Evolutionary conservation across 2,329 filamentous ascomycete genomes (phyloP), one percentile per base, ranked within the genome.

Genomic region (Chrysosporium queenslandicum): DNA sequence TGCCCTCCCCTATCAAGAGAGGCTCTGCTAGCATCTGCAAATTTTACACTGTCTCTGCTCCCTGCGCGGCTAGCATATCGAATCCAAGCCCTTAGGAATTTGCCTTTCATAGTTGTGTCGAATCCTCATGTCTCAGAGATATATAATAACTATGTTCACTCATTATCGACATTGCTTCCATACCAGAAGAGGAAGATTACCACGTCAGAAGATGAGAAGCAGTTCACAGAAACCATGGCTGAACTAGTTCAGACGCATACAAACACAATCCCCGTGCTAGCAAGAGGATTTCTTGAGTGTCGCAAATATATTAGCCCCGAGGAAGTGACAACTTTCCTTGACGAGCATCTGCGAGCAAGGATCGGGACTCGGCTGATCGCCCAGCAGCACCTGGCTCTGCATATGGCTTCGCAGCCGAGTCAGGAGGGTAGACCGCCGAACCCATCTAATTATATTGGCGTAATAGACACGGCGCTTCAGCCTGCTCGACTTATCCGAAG

Each of bases 31-130:
- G 82, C 85, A 34, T 96, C 90, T 1, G 92, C 92, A 57, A 95
- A 96, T 73, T 97, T 97, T 72, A 94, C 92, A 11, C 84, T 97
- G 59, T 87, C 85, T 25, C 85, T 96, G 50, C 82, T 97, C 8
- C 92, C 92, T 12, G 86, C 92, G 46, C 87, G 92, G 34, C 82
- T 98, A 23, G 92, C 92, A 23, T 88, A 94, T 66, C 87, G 92
- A 53, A 94, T 98, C 58, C 87, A 95, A 67, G 88, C 89, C 40
- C 76, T 98, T 16, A 85, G 90, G 58, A 95, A 94, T 66, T 80
- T 98, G 7, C 92, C 92, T 0, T 98, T 91, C 69, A 97, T 98
- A 58, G 91, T 98, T 52, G 92, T 98, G 23, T 90, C 91, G n/a
- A 97, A 98, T 66, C 87, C 89, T 0, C 88, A 96, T 66, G 89